Evolutionary conservation across 208 protist species (phyloP).

Genomic region (Angomonas deanei): DNA sequence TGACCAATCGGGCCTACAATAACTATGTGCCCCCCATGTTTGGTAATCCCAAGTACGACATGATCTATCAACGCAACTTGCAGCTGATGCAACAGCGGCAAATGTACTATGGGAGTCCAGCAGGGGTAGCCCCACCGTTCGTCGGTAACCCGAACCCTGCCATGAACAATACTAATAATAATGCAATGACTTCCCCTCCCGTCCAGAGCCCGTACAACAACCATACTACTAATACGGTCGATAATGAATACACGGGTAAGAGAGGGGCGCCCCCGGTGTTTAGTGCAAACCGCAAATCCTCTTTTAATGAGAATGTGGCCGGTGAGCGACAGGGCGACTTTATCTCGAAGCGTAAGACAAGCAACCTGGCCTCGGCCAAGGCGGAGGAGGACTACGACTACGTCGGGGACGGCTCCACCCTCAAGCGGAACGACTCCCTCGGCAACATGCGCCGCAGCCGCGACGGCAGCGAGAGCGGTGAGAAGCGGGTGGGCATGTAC

Average conservation of each 20-base stretch:
- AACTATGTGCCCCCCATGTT: no score
- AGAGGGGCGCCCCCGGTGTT: not conserved
- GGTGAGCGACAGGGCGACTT: not conserved
- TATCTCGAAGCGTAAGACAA: not conserved
- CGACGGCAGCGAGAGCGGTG: not conserved
- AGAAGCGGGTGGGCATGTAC: conserved; percentile 78
- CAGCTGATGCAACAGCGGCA: no score
- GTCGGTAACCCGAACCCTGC: no score
- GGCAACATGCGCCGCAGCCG: not conserved
- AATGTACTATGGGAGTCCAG: no score
- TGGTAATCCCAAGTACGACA: no score
- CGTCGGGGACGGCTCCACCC: not conserved
- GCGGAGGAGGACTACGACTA: not conserved
- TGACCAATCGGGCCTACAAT: no score
- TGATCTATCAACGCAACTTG: no score
- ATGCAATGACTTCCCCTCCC: no score
- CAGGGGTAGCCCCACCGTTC: no score
- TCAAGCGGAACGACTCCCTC: not conserved
- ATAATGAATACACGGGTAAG: not conserved
- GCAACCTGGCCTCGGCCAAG: not conserved
- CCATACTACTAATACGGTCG: no score
- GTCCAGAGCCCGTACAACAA: no score
- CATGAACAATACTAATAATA: no score
- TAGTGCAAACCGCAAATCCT: not conserved
- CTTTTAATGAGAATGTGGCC: not conserved